These are phyloP conservation scores for Russula olivacea DNA, from an alignment of 768 basidiomycete species.

Conservation along the genomic window DNA sequence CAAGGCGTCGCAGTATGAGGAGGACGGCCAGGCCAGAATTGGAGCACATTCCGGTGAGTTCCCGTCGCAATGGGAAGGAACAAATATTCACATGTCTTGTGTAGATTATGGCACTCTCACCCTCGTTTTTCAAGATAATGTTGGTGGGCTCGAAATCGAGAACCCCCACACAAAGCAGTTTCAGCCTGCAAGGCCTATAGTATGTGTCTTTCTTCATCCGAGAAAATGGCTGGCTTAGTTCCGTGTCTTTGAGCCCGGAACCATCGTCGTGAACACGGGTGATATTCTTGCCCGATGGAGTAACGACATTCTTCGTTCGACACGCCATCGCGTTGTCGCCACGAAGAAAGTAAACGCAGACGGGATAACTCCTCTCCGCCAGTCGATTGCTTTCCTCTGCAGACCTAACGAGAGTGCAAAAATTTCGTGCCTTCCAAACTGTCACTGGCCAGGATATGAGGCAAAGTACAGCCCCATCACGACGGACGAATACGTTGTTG, in stretches of 20 bases:
- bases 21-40: conserved; percentile 70
- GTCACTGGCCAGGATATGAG: conserved; percentile 43
- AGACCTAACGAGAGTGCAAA: conserved; percentile 67
- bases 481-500: conserved; percentile 72
- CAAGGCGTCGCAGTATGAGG: conserved; percentile 47
- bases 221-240: neutral
- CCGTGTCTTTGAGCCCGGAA: conserved; percentile 50
- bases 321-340: conserved; percentile 77
- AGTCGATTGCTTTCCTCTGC: conserved; percentile 85
- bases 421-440: conserved; percentile 68
- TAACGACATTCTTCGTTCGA: conserved; percentile 72
- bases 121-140: conserved; percentile 75
- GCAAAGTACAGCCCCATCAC: conserved; percentile 66
- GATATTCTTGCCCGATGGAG: conserved; percentile 81
- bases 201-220: conserved; percentile 34
- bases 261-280: conserved; percentile 78
- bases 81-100: neutral
- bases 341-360: conserved; percentile 45
- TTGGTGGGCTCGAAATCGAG: conserved; percentile 78
- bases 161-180: conserved; percentile 71
- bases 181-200: conserved; percentile 70
- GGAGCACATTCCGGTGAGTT: conserved; percentile 69
- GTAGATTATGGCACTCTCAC: conserved; percentile 79
- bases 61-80: neutral
- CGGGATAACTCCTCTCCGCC: conserved; percentile 56